Evolutionary conservation across 2,329 filamentous ascomycete species (phyloP), one percentile per base, ranked within the genome.

Genomic region (Reticulascus tulasneorum): DNA sequence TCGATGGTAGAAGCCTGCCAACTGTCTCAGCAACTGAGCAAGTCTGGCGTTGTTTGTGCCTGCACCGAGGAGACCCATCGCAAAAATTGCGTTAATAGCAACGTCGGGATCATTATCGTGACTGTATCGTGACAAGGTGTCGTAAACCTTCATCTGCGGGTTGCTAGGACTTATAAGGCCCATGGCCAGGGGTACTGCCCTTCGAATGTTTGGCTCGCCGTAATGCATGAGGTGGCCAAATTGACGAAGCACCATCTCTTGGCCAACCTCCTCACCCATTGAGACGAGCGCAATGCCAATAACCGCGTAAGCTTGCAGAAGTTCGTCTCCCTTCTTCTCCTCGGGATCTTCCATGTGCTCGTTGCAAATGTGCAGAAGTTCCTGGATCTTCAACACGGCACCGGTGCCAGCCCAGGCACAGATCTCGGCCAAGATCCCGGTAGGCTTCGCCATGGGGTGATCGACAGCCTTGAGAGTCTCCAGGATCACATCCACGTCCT

Each of bases 161-260:
- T 98, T 98, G 67, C 89, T 96, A 10, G 94, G 88, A 65, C 87
- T 95, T 56, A 98, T 84, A 36, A 98, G 76, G 54, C 90, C 94
- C 88, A 98, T 94, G 18, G 93, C 93, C 36, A 98, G 74, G 23
- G 93, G 93, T 20, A 98, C 93, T 15, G 90, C 91, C 57, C 93
- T 93, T 45, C 93, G 85, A 52, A 98, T 98, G 59, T 98, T 97
- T 56, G 90, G 77, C 62, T 96, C 91, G 46, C 94, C 93, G 55
- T 98, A 98, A 67, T 98, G 93, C 93, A 98, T 98, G 42, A 98
- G 74, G 61, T 98, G 93, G 32, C 90, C 93, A 53, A 98, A 97
- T 56, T 96, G 93, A 40, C 93, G 84, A 25, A 98, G 75, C 9
- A 97, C 90, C 93, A 98, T 98, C 58, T 98, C 93, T 60, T 98